A percentile compares a stretch with the other conserved stretches of the same genome.
phyloP scores from a whole-genome alignment of 306 rosid species.

The Cyamopsis tetragonoloba region DNA sequence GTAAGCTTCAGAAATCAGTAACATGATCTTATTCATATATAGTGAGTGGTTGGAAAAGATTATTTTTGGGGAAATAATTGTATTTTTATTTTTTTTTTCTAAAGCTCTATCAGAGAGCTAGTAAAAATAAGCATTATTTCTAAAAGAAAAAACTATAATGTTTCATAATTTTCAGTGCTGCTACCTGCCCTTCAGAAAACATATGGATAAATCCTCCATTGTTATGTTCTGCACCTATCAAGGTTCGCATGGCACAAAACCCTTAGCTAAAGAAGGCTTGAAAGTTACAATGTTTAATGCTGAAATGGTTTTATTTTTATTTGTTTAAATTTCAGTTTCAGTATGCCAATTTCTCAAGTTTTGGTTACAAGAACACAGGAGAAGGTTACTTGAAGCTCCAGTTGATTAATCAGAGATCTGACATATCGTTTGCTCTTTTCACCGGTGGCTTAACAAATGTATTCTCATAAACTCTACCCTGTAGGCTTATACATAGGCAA shows the following conservation, averaged over 20 bases:
- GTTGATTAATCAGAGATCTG: constrained; percentile 92
- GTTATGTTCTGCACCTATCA: constrained; percentile 81
- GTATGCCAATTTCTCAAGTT: constrained; percentile 74
- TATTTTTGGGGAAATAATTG: too few species aligned
- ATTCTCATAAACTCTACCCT: constrained; percentile 14
- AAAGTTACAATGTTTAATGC: not conserved
- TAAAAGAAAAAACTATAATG: too few species aligned
- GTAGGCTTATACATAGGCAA: not conserved
- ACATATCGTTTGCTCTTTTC: constrained; percentile 79
- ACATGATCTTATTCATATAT: not conserved
- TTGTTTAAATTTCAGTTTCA: constrained; percentile 67
- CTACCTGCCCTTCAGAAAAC: constrained; percentile 62
- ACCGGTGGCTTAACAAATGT: constrained; percentile 76
- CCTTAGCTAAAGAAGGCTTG: constrained; percentile 2
- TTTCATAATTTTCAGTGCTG: constrained; percentile 53
- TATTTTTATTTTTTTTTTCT: too few species aligned
- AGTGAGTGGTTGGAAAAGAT: too few species aligned
- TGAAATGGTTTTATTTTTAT: not conserved
- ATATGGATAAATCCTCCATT: constrained; percentile 42
- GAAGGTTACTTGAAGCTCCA: constrained; percentile 68
- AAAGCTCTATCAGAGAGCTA: too few species aligned
- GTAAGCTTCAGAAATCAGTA: constrained; percentile 39
- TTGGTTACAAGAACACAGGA: constrained; percentile 52
- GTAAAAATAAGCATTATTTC: too few species aligned
- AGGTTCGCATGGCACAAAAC: constrained; percentile 42